Base-by-base conservation (phyloP, 176 grass and related monocot genomes). In the Neostapfia colusana region DNA sequence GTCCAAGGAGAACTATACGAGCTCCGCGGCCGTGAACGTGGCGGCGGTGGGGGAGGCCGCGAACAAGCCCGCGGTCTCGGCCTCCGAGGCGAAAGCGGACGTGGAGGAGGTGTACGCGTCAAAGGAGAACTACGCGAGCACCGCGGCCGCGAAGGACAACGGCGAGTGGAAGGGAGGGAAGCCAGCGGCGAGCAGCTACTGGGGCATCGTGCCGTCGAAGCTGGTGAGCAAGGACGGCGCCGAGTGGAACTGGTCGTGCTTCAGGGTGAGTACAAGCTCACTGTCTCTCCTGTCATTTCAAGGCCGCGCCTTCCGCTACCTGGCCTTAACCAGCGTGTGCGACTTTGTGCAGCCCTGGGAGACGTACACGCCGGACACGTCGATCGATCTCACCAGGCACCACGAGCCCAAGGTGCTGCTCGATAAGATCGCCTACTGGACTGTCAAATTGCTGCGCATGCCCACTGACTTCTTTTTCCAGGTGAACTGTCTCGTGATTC, bases 231-330 rank as follows among this genome's bases (percentile, higher is more conserved):
- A 88, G 72, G 90, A 93, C 36, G 93, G 90, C 83, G 87, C 62
- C 28, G 90, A 90, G 73, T 97, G 93, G 93, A 93, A 66, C 75
- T 97, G 93, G 90, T 72, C 85, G 40, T 97, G 93, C 80, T 97
- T 97, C 79, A 85, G 38, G 86, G 93, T 93, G 61, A 36, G 69
- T 48, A 23, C 14, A 31, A 20, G 24, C 16, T 23, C n/a, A 24
- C n/a, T 56, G n/a, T 24, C 28, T 31, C 5, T 6, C 17, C 15
- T 38, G 21, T 43, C 18, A 3, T 8, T n/a, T n/a, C 31, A 31
- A 31, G 31, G 31, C 31, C 31, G 31, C 31, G 31, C 31, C 31
- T 31, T 31, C 3, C 31, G 31, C 31, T 2, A 31, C 31, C 31
- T 31, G 31, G 31, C 31, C 31, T 31, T 31, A 12, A 12, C 12